Evolutionary conservation across 2,329 filamentous ascomycete genomes (phyloP).

Genomic region (Colletotrichum zoysiae): DNA sequence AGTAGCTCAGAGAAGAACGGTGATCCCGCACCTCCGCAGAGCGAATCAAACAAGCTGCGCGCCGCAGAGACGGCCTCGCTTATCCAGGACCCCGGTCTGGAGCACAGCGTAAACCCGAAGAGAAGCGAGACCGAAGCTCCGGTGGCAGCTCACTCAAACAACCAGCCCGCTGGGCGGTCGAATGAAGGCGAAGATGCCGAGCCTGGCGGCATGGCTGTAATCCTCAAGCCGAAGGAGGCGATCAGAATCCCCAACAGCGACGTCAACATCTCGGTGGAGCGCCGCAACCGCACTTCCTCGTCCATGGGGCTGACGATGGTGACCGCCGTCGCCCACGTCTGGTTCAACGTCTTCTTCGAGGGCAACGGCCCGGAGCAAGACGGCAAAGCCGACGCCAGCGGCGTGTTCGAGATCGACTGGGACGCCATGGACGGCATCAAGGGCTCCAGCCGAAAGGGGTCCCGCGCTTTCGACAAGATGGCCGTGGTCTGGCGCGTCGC

Average conservation of each 20-base stretch:
- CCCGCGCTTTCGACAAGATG: conserved; percentile 82
- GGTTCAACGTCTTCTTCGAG: conserved; percentile 97
- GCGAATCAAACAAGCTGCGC: conserved; percentile 42
- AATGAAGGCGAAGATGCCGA: conserved; percentile 49
- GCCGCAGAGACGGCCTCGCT: conserved; percentile 51
- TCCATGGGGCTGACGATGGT: conserved; percentile 89
- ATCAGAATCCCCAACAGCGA: conserved; percentile 84
- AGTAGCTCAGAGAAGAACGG: conserved; percentile 27
- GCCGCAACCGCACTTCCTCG: conserved; percentile 82
- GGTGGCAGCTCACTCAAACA: conserved; percentile 12
- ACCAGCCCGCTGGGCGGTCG: conserved; percentile 22
- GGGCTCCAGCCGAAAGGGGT: conserved; percentile 85
- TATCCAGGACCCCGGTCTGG: conserved; percentile 44
- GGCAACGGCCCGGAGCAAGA: conserved; percentile 78
- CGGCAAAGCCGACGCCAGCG: conserved; percentile 76
- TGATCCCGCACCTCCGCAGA: conserved; percentile 34
- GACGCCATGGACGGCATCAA: conserved; percentile 92
- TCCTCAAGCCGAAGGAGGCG: conserved; percentile 78
- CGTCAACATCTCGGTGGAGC: conserved; percentile 90
- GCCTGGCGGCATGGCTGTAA: conserved; percentile 77
- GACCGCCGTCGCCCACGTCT: conserved; percentile 92
- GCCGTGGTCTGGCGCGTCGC: conserved; percentile 83
- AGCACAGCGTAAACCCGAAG: conserved; percentile 9
- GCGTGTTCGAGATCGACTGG: conserved; percentile 70
- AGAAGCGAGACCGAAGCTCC: conserved; percentile 32